These are phyloP conservation scores for Scedosporium apiospermum DNA, from an alignment of 2,329 filamentous ascomycete species.

Conservation along the genomic window DNA sequence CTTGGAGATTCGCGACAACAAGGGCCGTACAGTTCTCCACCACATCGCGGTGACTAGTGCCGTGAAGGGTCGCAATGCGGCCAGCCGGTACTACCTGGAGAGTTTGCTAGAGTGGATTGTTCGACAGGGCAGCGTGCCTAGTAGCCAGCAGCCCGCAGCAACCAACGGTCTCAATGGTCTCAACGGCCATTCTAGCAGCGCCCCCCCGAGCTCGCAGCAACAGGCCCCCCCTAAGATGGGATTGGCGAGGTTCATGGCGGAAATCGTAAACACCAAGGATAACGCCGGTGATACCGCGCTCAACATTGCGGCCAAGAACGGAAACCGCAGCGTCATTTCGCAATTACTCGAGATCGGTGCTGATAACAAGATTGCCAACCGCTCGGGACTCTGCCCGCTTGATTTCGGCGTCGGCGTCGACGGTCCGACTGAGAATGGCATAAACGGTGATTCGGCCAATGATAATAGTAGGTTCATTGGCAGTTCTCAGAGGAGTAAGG, in stretches of 20 bases:
- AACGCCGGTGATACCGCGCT: constrained; percentile 90
- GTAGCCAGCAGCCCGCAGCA: constrained; percentile 32
- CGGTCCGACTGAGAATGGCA: constrained; percentile 30
- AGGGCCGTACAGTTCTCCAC: constrained; percentile 84
- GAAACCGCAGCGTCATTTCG: constrained; percentile 91
- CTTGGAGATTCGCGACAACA: constrained; percentile 82
- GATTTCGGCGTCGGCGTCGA: constrained; percentile 88
- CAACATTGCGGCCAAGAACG: constrained; percentile 86
- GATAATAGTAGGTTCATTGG: constrained; percentile 25
- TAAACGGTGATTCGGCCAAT: constrained; percentile 30
- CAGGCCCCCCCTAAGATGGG: constrained; percentile 58
- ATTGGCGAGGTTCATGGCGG: constrained; percentile 86
- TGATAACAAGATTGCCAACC: constrained; percentile 84
- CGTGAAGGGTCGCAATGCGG: constrained; percentile 83
- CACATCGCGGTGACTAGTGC: constrained; percentile 95
- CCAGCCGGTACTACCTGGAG: constrained; percentile 93
- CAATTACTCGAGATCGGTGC: constrained; percentile 92
- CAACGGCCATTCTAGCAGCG: constrained; percentile 15
- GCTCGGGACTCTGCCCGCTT: constrained; percentile 77
- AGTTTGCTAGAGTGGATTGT: constrained; percentile 91
- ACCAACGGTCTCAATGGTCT: constrained; percentile 11
- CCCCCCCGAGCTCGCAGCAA: constrained; percentile 29
- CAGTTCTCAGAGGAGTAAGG: constrained; percentile 46
- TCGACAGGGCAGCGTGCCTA: constrained; percentile 62
- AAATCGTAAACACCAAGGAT: constrained; percentile 94